phyloP scores from a whole-genome alignment of 2,329 filamentous ascomycete species.

The Rutstroemia sp. region DNA sequence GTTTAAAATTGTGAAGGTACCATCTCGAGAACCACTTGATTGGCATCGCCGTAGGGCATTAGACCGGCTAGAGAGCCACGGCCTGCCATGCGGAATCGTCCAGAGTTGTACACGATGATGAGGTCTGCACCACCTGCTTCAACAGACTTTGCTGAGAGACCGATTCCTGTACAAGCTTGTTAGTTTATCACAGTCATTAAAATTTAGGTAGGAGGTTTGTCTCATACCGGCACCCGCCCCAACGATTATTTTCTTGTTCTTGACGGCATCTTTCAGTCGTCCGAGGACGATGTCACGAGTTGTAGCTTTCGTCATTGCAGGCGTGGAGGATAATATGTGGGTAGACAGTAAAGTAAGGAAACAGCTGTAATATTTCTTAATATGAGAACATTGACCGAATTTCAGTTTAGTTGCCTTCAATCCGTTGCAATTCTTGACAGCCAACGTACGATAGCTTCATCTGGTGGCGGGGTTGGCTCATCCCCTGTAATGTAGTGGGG shows the following conservation, averaged over 20 bases:
- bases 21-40: constrained; percentile 64
- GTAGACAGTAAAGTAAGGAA: too few species aligned
- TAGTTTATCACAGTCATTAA: neutral
- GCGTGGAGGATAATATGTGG: neutral
- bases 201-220: neutral
- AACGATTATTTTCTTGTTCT: constrained; percentile 50
- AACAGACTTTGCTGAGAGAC: constrained; percentile 63
- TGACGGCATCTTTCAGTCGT: constrained; percentile 46
- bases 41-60: constrained; percentile 66
- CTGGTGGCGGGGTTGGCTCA: too few species aligned
- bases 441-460: too few species aligned
- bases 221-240: constrained; percentile 54
- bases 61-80: constrained; percentile 60
- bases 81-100: constrained; percentile 66
- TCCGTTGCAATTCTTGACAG: too few species aligned
- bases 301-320: constrained; percentile 48
- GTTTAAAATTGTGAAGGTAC: neutral
- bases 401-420: too few species aligned
- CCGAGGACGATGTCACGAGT: constrained; percentile 48
- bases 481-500: too few species aligned
- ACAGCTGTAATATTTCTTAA: too few species aligned
- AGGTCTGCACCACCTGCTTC: constrained; percentile 62
- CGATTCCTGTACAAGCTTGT: constrained; percentile 43
- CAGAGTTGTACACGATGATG: constrained; percentile 67
- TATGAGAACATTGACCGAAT: too few species aligned